These are phyloP conservation scores for Hericium rajendrae DNA, from an alignment of 768 basidiomycete species.

Conservation along the genomic window DNA sequence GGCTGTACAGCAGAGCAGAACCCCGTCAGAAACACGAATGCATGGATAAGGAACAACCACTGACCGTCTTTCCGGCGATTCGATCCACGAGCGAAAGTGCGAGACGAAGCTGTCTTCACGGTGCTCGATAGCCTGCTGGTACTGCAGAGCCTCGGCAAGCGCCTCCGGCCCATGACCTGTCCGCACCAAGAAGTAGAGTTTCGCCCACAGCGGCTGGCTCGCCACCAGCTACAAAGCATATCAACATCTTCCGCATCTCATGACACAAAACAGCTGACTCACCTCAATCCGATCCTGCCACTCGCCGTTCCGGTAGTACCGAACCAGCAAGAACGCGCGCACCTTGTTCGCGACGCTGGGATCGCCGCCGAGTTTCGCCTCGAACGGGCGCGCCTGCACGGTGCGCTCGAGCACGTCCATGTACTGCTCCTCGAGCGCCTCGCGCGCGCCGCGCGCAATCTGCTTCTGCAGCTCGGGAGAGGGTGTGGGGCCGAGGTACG, in stretches of 20 bases:
- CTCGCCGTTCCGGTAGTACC: constrained; percentile 67
- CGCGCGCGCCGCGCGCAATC: constrained; percentile 68
- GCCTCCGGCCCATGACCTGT: constrained; percentile 80
- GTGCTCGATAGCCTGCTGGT: constrained; percentile 62
- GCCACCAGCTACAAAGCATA: constrained; percentile 56
- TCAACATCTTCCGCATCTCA: neutral
- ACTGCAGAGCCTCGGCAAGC: constrained; percentile 59
- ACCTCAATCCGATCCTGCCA: constrained; percentile 91
- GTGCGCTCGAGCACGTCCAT: constrained; percentile 77
- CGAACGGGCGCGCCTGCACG: constrained; percentile 69
- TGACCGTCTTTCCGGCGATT: constrained; percentile 70
- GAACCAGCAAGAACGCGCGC: constrained; percentile 74
- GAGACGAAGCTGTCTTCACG: constrained; percentile 77
- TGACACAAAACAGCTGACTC: constrained; percentile 12
- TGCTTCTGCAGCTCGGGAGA: constrained; percentile 65
- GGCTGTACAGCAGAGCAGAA: constrained; percentile 25
- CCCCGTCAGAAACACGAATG: neutral
- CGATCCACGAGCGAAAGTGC: constrained; percentile 76
- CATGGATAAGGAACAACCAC: constrained; percentile 13
- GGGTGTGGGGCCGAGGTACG: constrained; percentile 58
- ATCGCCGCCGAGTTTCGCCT: constrained; percentile 85
- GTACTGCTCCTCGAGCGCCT: constrained; percentile 84
- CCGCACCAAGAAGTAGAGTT: constrained; percentile 85
- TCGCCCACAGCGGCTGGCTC: constrained; percentile 87
- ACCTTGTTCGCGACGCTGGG: constrained; percentile 87